These are phyloP conservation scores for Mortierella sp. DNA, from an alignment of 371 early-diverging fungal genomes.

Conservation along the genomic window DNA sequence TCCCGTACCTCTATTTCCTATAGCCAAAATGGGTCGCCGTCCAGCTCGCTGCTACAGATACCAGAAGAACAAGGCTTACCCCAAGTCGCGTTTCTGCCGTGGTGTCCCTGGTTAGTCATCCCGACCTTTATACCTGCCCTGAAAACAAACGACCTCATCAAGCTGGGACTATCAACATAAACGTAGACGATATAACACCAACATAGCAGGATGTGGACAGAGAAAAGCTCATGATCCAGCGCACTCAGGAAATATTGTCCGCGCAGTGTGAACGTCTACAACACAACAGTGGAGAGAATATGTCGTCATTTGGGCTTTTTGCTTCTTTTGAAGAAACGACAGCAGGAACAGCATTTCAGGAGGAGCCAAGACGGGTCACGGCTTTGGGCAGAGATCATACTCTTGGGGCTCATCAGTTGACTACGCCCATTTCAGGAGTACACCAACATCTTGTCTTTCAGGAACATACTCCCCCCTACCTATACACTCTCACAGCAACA, in stretches of 20 bases:
- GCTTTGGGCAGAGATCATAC: background rate
- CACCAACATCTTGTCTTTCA: background rate
- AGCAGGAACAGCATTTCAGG: background rate
- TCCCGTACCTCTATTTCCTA: background rate
- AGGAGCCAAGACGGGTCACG: background rate
- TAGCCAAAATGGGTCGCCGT: constrained; percentile 96
- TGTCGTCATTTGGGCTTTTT: background rate
- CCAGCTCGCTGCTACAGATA: constrained; percentile 99
- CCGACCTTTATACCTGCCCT: background rate
- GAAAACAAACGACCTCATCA: background rate
- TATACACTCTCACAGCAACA: background rate
- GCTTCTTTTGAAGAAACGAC: background rate
- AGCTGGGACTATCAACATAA: background rate
- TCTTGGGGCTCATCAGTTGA: background rate
- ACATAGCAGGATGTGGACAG: background rate
- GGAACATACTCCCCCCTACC: background rate
- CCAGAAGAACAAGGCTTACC: constrained; percentile 99
- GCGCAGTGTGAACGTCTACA: background rate
- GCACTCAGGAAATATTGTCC: background rate
- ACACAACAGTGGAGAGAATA: background rate
- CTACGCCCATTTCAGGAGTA: constrained; percentile 2
- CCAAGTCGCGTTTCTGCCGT: constrained; percentile 99
- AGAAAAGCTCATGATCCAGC: background rate
- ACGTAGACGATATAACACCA: background rate
- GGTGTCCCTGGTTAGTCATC: constrained; percentile 94